Conservation (phyloP, 2,329 filamentous ascomycete genomes). For the Pseudocercospora musae region DNA sequence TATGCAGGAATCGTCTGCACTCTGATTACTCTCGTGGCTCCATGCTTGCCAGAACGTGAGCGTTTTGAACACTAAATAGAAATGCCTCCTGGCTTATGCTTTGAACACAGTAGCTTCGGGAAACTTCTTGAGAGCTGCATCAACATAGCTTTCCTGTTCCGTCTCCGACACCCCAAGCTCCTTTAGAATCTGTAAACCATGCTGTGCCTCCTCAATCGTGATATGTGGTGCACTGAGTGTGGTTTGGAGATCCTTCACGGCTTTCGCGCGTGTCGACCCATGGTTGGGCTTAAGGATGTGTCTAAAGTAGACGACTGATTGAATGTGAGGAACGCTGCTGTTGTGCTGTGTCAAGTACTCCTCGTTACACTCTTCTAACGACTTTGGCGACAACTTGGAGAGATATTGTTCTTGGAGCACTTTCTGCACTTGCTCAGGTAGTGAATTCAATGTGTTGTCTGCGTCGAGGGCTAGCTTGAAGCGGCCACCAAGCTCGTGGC, state of each 20-base stretch:
- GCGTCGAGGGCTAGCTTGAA: conserved; percentile 51
- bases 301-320: conserved; percentile 61
- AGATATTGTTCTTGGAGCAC: conserved; percentile 65
- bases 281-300: conserved; percentile 57
- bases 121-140: conserved; percentile 40
- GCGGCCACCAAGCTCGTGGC: conserved; percentile 71
- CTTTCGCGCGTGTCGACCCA: conserved; percentile 49
- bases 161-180: conserved; percentile 51
- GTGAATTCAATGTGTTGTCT: conserved; percentile 52
- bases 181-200: conserved; percentile 51
- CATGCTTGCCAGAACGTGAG: not conserved
- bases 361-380: conserved; percentile 61
- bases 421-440: conserved; percentile 63
- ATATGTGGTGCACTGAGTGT: conserved; percentile 52
- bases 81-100: not conserved
- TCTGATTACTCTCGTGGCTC: not conserved
- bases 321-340: conserved; percentile 59
- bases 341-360: conserved; percentile 63
- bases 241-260: conserved; percentile 62
- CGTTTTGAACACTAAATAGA: not conserved
- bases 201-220: conserved; percentile 56
- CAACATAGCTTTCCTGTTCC: conserved; percentile 49
- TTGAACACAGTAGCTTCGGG: conserved; percentile 38
- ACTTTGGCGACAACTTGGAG: conserved; percentile 48
- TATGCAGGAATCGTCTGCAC: not conserved